These are phyloP conservation scores for Rhodamnia argentea DNA, from an alignment of 345 rosid genomes.

Conservation along the genomic window DNA sequence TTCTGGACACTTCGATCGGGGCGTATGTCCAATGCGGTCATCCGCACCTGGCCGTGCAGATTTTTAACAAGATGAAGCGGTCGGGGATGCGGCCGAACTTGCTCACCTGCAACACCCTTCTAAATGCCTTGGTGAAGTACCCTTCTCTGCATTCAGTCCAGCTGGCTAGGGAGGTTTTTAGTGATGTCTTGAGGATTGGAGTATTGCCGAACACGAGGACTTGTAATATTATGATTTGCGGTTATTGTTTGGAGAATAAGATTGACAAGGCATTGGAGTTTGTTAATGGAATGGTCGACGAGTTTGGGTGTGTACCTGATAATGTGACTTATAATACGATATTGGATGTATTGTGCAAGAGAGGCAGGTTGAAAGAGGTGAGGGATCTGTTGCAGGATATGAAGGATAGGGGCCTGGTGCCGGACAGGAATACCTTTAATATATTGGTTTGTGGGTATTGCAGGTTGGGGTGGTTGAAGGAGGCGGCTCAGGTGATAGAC, in stretches of 20 bases:
- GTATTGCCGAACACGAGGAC: constrained; percentile 36
- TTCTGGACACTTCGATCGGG: constrained; percentile 47
- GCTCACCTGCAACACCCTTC: constrained; percentile 61
- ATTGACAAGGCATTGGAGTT: constrained; percentile 35
- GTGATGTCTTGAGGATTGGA: constrained; percentile 37
- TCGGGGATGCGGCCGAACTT: constrained; percentile 42
- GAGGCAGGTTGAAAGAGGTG: constrained; percentile 59
- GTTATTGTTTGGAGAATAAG: constrained; percentile 59
- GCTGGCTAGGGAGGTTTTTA: constrained; percentile 41
- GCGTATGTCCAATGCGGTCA: constrained; percentile 46
- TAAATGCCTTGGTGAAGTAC: constrained; percentile 53
- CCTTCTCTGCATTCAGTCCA: constrained; percentile 45
- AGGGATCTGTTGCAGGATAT: constrained; percentile 56
- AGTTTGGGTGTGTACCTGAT: constrained; percentile 50
- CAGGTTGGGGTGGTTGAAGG: constrained; percentile 64
- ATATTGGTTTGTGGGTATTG: constrained; percentile 64
- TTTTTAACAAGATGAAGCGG: constrained; percentile 59
- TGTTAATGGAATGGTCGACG: constrained; percentile 50
- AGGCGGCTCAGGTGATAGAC: constrained; percentile 53
- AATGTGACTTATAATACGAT: constrained; percentile 62
- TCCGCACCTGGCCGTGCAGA: constrained; percentile 60
- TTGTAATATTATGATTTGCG: constrained; percentile 61
- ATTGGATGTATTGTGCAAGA: constrained; percentile 60
- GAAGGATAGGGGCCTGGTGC: constrained; percentile 52
- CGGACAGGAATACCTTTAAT: constrained; percentile 47